Percentiles rank a stretch among this genome's conserved stretches.
phyloP scores from a whole-genome alignment of 2,329 filamentous ascomycete genomes.

The Podosphaera xanthii region DNA sequence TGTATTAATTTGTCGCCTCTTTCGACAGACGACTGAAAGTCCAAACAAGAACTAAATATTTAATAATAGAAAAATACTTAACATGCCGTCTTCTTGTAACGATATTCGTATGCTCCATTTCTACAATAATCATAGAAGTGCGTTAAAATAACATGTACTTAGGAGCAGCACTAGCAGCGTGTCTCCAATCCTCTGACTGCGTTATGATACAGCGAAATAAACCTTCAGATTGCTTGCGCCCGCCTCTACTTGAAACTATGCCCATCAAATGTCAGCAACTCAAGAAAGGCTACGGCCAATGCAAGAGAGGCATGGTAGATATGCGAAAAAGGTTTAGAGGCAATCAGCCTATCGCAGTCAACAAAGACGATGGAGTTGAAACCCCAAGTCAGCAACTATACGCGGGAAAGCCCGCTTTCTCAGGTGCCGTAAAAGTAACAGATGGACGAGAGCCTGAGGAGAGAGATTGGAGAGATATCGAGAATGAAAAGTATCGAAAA shows the following conservation, averaged over 20 bases:
- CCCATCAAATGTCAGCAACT: conserved; percentile 80
- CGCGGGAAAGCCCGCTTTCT: conserved; percentile 50
- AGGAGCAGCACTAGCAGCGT: conserved; percentile 84
- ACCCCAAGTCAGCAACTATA: conserved; percentile 44
- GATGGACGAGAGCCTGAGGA: conserved; percentile 41
- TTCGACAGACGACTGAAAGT: no score
- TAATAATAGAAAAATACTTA: background rate
- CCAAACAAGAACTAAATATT: background rate
- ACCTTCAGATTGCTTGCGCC: conserved; percentile 69
- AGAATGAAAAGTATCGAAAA: conserved; percentile 36
- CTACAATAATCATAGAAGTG: background rate
- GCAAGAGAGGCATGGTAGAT: conserved; percentile 88
- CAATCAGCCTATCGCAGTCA: conserved; percentile 56
- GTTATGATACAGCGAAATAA: conserved; percentile 78
- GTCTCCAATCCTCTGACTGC: conserved; percentile 90
- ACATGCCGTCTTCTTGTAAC: conserved; percentile 88
- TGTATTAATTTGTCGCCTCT: background rate
- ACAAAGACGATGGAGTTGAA: conserved; percentile 33
- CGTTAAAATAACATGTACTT: conserved; percentile 4
- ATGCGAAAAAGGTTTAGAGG: conserved; percentile 97
- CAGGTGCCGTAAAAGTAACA: conserved; percentile 37
- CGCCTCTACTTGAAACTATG: conserved; percentile 59
- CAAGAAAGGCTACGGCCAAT: conserved; percentile 80
- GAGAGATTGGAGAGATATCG: conserved; percentile 38
- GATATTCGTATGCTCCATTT: conserved; percentile 54